Evolutionary conservation across 495 filamentous ascomycete species (phyloP).

Genomic region (Ascobolus immersus): DNA sequence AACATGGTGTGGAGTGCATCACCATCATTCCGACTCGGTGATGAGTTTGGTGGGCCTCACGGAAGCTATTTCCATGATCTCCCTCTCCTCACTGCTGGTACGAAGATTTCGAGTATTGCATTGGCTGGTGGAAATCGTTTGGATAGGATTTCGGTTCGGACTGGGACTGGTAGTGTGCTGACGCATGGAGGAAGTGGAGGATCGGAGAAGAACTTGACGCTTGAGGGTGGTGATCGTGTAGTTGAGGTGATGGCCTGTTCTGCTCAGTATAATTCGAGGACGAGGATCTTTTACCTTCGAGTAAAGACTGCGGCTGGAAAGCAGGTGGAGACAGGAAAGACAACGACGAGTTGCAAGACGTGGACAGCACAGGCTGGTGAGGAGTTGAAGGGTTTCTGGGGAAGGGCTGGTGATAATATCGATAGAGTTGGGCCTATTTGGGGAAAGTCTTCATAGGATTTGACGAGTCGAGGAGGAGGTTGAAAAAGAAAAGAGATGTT

Average conservation of each 20-base stretch:
- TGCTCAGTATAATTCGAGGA: conserved; percentile 23
- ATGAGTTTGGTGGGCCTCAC: conserved; percentile 18
- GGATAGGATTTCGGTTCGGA: conserved; percentile 15
- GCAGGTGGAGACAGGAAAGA: conserved; percentile 22
- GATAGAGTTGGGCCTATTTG: conserved; percentile 33
- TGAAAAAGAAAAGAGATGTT: too few species aligned
- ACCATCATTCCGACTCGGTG: conserved; percentile 20
- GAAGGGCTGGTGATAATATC: conserved; percentile 31
- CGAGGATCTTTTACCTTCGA: conserved; percentile 31
- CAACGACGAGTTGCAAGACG: conserved; percentile 25
- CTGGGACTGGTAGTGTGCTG: conserved; percentile 6
- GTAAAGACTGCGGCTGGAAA: conserved; percentile 28
- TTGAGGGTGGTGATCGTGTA: conserved; percentile 25
- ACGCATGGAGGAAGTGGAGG: conserved; percentile 32
- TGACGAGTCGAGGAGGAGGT: too few species aligned
- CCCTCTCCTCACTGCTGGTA: conserved; percentile 7
- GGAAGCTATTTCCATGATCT: conserved; percentile 22
- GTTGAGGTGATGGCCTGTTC: conserved; percentile 26
- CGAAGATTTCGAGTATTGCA: conserved; percentile 9
- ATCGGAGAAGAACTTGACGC: conserved; percentile 19
- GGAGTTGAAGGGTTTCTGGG: conserved; percentile 31
- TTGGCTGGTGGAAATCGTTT: conserved; percentile 17
- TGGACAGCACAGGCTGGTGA: conserved; percentile 27
- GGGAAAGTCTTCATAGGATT: neutral
- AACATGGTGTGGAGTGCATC: conserved; percentile 27